phyloP scores from a whole-genome alignment of 2,329 filamentous ascomycete species.

The Elsinoe batatas region DNA sequence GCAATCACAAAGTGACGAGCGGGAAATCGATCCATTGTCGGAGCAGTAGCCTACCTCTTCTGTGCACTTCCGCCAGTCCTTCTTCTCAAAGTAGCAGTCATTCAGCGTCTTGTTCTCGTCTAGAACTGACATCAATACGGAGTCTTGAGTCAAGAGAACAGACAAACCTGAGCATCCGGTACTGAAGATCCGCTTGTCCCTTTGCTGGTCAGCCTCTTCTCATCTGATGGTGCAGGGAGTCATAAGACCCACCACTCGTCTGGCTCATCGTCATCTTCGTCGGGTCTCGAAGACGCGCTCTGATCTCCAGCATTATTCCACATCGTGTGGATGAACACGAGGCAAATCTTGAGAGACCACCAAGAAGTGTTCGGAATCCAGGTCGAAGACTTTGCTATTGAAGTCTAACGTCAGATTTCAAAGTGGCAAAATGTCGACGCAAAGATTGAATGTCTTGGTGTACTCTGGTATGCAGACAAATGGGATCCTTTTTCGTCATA shows the following conservation, averaged over 20 bases:
- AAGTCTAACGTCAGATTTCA: constrained; percentile 6
- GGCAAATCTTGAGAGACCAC: neutral
- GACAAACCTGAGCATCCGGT: constrained; percentile 77
- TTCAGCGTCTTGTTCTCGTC: constrained; percentile 85
- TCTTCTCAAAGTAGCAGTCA: constrained; percentile 92
- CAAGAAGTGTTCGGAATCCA: neutral
- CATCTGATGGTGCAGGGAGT: neutral
- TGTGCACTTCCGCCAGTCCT: constrained; percentile 86
- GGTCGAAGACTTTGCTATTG: constrained; percentile 6
- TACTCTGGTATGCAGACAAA: constrained; percentile 60
- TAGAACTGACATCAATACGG: constrained; percentile 30
- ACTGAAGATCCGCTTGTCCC: constrained; percentile 96
- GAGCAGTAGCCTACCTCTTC: constrained; percentile 60
- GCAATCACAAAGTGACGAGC: too few relatives aligned
- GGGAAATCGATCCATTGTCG: too few relatives aligned
- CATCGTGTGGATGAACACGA: constrained; percentile 18
- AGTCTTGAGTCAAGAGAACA: constrained; percentile 2
- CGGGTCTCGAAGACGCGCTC: constrained; percentile 17
- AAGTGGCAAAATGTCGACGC: constrained; percentile 46
- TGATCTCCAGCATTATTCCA: constrained; percentile 22
- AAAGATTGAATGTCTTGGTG: constrained; percentile 81
- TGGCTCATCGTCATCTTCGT: constrained; percentile 68
- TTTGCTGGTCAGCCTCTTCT: constrained; percentile 31
- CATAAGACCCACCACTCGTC: constrained; percentile 71
- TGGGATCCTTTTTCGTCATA: neutral